Evolutionary conservation across 2,329 filamentous ascomycete genomes (phyloP).

Genomic region (Monilinia laxa): DNA sequence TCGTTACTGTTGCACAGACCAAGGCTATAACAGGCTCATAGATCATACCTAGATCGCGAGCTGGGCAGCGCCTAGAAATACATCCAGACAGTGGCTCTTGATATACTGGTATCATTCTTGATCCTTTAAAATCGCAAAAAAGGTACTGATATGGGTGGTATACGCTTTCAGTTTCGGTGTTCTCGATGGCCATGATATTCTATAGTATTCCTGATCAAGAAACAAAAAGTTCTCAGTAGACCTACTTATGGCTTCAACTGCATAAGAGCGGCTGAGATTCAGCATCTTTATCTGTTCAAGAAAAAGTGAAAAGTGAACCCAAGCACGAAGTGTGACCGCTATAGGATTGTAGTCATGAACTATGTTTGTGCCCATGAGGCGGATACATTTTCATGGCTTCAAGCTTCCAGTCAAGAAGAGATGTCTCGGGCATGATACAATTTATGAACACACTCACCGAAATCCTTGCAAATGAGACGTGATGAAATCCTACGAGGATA

Average conservation of each 20-base stretch:
- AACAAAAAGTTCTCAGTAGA: background rate
- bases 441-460: constrained; percentile 11
- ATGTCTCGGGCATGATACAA: background rate
- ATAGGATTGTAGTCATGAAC: background rate
- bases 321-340: background rate
- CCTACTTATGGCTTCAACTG: background rate
- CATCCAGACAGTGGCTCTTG: background rate
- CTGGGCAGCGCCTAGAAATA: constrained; percentile 20
- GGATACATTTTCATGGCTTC: background rate
- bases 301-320: background rate
- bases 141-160: background rate
- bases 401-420: background rate
- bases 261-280: background rate
- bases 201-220: background rate
- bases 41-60: constrained; percentile 27
- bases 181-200: background rate
- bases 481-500: background rate
- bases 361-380: constrained; percentile 3
- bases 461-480: background rate
- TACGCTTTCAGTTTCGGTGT: background rate
- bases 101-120: background rate
- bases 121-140: background rate
- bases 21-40: constrained; percentile 33
- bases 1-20: constrained; percentile 31
- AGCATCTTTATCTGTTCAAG: constrained; percentile 3